Percentiles rank a stretch among this genome's conserved stretches.
phyloP scores from a whole-genome alignment of 2,329 filamentous ascomycete genomes.

The Ophiostoma perfectum region DNA sequence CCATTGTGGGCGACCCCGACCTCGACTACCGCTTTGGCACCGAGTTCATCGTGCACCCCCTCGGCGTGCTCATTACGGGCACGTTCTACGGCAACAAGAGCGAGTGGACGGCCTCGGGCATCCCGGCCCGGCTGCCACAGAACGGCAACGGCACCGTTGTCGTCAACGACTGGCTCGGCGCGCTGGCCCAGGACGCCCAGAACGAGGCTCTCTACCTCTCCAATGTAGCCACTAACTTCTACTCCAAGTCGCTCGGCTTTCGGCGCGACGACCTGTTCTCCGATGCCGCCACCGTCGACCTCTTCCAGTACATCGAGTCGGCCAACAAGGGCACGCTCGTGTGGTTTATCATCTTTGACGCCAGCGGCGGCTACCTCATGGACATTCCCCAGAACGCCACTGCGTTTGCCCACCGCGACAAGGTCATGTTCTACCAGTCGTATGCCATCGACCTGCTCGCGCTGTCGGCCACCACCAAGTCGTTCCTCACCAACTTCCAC shows the following conservation, averaged over 20 bases:
- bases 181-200: conserved; percentile 50
- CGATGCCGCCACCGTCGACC: conserved; percentile 37
- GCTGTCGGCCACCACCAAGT: conserved; percentile 42
- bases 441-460: conserved; percentile 50
- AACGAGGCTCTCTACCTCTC: conserved; percentile 44
- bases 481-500: conserved; percentile 51
- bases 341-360: conserved; percentile 60
- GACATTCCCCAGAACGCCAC: conserved; percentile 53
- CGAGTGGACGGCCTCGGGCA: conserved; percentile 50
- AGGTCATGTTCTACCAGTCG: conserved; percentile 58
- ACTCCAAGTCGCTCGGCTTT: conserved; percentile 54
- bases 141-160: conserved; percentile 39
- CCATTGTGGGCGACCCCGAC: conserved; percentile 47
- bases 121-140: conserved; percentile 43
- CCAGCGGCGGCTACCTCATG: conserved; percentile 54
- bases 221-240: conserved; percentile 48
- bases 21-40: conserved; percentile 56
- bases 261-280: conserved; percentile 44
- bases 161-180: conserved; percentile 58
- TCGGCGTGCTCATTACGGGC: conserved; percentile 52
- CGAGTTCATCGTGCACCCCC: conserved; percentile 49
- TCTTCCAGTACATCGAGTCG: conserved; percentile 51
- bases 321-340: conserved; percentile 46
- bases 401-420: conserved; percentile 59
- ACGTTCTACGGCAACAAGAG: conserved; percentile 56